These are phyloP conservation scores for Paraphysoderma sedebokerense DNA, from an alignment of 371 early-diverging fungal genomes.

Conservation along the genomic window DNA sequence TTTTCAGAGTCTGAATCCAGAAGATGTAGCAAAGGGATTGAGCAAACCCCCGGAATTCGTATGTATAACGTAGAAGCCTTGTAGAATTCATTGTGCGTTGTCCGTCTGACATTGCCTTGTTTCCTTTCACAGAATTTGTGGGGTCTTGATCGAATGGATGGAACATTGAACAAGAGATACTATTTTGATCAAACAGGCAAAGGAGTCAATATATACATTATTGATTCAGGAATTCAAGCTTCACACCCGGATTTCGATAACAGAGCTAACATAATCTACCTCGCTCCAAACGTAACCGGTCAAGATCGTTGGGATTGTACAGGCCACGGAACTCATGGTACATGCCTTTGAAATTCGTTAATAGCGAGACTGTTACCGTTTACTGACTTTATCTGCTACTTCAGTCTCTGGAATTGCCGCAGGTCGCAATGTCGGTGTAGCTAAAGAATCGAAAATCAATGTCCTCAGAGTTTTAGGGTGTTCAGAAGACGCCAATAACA, in stretches of 20 bases:
- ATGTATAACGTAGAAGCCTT: too few species aligned
- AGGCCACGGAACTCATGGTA: constrained; percentile 35
- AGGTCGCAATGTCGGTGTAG: constrained; percentile 18
- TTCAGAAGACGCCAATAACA: neutral
- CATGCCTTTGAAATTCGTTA: too few species aligned
- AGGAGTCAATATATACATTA: constrained; percentile 19
- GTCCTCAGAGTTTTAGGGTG: constrained; percentile 18
- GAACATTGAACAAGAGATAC: neutral
- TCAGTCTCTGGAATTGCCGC: constrained; percentile 21
- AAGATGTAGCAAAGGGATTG: too few species aligned
- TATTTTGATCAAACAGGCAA: neutral
- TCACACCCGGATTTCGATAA: constrained; percentile 19
- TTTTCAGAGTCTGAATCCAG: too few species aligned
- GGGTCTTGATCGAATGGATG: constrained; percentile 2
- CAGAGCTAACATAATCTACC: constrained; percentile 6
- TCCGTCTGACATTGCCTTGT: too few species aligned
- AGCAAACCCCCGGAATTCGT: too few species aligned
- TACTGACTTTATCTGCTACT: too few species aligned
- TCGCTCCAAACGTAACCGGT: neutral
- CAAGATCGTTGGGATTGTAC: constrained; percentile 11
- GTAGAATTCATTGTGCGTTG: too few species aligned
- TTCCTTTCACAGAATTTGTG: neutral
- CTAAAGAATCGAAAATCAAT: constrained; percentile 17
- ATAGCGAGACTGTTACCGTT: too few species aligned
- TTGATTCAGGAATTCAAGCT: constrained; percentile 25